Conservation (phyloP, 257 asterid species). For the Solanum bulbocastanum region DNA sequence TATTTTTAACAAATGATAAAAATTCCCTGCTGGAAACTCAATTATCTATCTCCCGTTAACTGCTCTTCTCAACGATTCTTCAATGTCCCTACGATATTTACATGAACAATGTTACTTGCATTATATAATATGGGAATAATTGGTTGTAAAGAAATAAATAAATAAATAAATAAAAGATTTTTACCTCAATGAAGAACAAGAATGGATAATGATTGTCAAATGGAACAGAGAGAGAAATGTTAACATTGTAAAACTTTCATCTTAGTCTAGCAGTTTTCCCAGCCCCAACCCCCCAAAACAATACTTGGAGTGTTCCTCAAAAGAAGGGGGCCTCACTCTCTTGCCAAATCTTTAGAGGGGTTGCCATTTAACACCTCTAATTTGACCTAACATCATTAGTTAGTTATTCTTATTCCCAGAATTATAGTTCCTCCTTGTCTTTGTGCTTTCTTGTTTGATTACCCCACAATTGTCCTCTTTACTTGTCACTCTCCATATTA, state of each 20-base stretch:
- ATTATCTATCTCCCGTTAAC: not conserved
- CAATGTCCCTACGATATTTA: not conserved
- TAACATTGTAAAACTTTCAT: not conserved
- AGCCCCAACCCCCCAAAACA: conserved; percentile 6
- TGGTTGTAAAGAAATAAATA: not conserved
- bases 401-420: not conserved
- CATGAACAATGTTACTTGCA: not conserved
- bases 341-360: not conserved
- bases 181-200: not conserved
- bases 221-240: not conserved
- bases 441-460: not conserved
- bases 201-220: not conserved
- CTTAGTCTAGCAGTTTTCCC: conserved; percentile 1
- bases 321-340: conserved; percentile 13
- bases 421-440: not conserved
- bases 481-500: too few relatives aligned
- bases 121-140: too few relatives aligned
- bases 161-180: not conserved
- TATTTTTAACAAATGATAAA: not conserved
- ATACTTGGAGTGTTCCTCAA: conserved; percentile 5
- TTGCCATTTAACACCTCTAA: conserved; percentile 3
- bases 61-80: not conserved
- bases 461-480: not conserved
- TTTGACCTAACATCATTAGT: not conserved
- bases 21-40: not conserved